phyloP scores from a whole-genome alignment of 345 rosid genomes.

The Heritiera fomes region DNA sequence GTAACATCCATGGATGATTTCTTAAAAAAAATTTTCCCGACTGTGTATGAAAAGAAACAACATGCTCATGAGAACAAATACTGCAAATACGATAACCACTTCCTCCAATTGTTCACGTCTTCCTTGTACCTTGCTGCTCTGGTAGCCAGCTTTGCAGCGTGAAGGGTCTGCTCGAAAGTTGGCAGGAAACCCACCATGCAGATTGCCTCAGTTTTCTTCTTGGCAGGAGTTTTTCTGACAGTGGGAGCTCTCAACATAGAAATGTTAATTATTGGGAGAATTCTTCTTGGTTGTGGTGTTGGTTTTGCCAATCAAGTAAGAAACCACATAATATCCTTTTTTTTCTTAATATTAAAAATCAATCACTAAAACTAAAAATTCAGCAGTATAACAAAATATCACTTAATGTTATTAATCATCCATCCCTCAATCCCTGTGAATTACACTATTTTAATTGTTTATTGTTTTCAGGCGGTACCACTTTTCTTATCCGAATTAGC shows the following conservation, averaged over 20 bases:
- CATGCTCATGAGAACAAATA: slow-evolving; percentile 62
- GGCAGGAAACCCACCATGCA: slow-evolving; percentile 79
- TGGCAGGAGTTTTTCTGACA: slow-evolving; percentile 51
- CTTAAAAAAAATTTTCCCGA: slow-evolving; percentile 57
- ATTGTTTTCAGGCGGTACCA: slow-evolving; percentile 45
- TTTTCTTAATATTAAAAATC: no score
- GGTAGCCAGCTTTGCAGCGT: slow-evolving; percentile 56
- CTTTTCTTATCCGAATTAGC: slow-evolving; percentile 54
- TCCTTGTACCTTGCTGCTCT: slow-evolving; percentile 77
- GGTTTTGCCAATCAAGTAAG: slow-evolving; percentile 74
- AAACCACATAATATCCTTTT: no score
- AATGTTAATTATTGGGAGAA: slow-evolving; percentile 63
- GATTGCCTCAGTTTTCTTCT: slow-evolving; percentile 62
- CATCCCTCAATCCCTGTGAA: background rate
- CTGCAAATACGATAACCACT: slow-evolving; percentile 64
- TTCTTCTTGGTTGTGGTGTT: slow-evolving; percentile 61
- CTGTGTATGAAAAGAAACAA: slow-evolving; percentile 57
- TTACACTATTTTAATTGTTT: background rate
- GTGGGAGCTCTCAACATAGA: slow-evolving; percentile 38
- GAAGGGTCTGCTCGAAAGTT: slow-evolving; percentile 38
- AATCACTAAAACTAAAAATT: no score
- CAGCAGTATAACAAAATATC: no score
- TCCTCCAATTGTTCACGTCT: slow-evolving; percentile 71
- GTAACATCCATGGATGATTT: slow-evolving; percentile 81
- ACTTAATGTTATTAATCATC: no score